Percentiles rank a stretch among this genome's conserved stretches.
Conservation (phyloP, 2,329 filamentous ascomycete genomes). For the Microsporum ferrugineum region DNA sequence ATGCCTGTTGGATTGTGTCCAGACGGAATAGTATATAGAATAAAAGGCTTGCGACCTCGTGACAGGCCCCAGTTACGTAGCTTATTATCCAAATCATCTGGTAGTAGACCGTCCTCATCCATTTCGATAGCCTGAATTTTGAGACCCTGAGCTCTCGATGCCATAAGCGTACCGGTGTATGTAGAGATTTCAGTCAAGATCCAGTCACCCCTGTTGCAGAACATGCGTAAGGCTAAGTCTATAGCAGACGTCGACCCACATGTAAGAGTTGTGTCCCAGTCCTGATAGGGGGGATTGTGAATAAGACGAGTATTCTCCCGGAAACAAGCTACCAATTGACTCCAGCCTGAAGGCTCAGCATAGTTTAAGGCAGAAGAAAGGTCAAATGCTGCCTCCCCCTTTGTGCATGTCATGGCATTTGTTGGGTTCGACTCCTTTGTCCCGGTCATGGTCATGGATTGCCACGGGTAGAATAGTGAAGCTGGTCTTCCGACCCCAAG, state of each 20-base stretch:
- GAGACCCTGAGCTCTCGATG: conserved; percentile 18
- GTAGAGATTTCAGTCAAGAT: conserved; percentile 19
- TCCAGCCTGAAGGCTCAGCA: conserved; percentile 18
- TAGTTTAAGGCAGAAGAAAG: conserved; percentile 15
- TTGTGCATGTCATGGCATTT: background rate
- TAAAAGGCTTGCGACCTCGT: conserved; percentile 42
- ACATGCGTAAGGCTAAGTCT: conserved; percentile 22
- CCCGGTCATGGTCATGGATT: conserved; percentile 1
- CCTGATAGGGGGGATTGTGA: conserved; percentile 22
- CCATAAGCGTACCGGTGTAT: conserved; percentile 20
- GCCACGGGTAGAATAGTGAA: background rate
- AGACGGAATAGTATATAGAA: conserved; percentile 57
- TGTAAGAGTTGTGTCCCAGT: conserved; percentile 22
- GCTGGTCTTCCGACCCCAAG: background rate
- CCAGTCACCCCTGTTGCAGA: conserved; percentile 20
- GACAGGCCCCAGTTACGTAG: conserved; percentile 19
- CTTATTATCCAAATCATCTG: conserved; percentile 17
- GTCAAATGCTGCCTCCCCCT: conserved; percentile 4
- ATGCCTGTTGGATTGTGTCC: conserved; percentile 77
- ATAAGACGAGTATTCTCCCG: conserved; percentile 21
- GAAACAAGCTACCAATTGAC: conserved; percentile 19
- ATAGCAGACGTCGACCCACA: conserved; percentile 23
- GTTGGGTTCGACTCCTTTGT: background rate
- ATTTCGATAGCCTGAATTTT: conserved; percentile 20
- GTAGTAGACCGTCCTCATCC: conserved; percentile 21